Conservation (phyloP, 2,329 filamentous ascomycete genomes). For the Colletotrichum sp. region DNA sequence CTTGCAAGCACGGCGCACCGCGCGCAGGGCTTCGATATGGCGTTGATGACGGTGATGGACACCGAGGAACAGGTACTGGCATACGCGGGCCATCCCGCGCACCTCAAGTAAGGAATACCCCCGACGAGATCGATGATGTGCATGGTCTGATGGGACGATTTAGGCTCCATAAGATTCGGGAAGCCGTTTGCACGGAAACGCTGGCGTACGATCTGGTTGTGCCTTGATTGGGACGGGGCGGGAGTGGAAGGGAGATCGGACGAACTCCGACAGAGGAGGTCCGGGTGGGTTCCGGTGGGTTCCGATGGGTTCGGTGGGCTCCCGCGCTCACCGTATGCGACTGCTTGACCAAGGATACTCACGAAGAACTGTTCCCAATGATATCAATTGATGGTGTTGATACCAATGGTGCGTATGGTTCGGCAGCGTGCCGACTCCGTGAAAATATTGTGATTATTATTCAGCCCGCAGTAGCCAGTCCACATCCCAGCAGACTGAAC, state of each 20-base stretch:
- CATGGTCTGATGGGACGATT: not conserved
- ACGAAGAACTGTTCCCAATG: not conserved
- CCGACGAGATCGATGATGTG: not conserved
- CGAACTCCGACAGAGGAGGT: not conserved
- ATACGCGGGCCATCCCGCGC: constrained; percentile 22
- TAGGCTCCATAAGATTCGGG: constrained; percentile 14
- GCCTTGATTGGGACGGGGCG: not conserved
- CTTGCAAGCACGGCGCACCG: constrained; percentile 18
- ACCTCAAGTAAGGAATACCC: not conserved
- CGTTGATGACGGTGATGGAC: constrained; percentile 21
- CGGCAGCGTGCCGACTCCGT: not conserved
- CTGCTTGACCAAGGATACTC: not conserved
- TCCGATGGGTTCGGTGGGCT: not conserved
- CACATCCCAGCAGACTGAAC: not conserved
- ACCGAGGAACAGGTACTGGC: constrained; percentile 21
- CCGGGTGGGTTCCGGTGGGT: not conserved
- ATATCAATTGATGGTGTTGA: not conserved
- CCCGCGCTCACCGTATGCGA: not conserved
- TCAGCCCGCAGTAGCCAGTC: not conserved
- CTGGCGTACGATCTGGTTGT: constrained; percentile 19
- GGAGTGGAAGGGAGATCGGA: not conserved
- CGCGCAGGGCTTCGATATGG: constrained; percentile 22
- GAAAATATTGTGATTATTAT: not conserved
- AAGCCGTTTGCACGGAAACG: constrained; percentile 15
- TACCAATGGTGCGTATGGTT: fast-evolving